phyloP scores from a whole-genome alignment of 805 yeast species.

The Yarrowia sp. region DNA sequence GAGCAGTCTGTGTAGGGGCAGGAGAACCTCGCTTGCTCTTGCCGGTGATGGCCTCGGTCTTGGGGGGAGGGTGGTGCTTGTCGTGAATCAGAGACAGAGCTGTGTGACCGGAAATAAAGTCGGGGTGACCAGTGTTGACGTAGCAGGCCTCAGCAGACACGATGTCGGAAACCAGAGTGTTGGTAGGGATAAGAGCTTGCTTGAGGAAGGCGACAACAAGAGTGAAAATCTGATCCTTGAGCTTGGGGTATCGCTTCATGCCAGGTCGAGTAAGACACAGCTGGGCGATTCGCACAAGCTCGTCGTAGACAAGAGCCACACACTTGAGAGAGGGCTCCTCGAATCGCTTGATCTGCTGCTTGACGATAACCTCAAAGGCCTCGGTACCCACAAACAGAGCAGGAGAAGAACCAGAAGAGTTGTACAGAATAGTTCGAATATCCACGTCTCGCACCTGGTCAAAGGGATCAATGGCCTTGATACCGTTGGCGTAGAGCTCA shows the following conservation, averaged over 20 bases:
- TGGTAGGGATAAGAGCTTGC: constrained; percentile 83
- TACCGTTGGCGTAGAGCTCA: constrained; percentile 93
- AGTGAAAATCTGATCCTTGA: constrained; percentile 84
- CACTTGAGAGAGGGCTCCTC: constrained; percentile 93
- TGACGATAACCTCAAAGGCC: constrained; percentile 93
- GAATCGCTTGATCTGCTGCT: constrained; percentile 89
- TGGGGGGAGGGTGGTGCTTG: constrained; percentile 70
- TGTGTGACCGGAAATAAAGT: constrained; percentile 89
- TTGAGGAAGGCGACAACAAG: constrained; percentile 82
- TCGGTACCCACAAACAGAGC: constrained; percentile 96
- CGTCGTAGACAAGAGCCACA: constrained; percentile 91
- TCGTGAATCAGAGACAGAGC: constrained; percentile 94
- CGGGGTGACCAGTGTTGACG: constrained; percentile 98
- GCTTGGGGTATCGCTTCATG: constrained; percentile 88
- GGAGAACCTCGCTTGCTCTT: constrained; percentile 81
- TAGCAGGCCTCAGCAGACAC: constrained; percentile 88
- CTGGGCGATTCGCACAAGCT: constrained; percentile 86
- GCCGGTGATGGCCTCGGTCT: constrained; percentile 27
- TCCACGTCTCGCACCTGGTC: constrained; percentile 95
- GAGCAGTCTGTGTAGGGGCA: constrained; percentile 51
- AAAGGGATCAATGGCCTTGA: constrained; percentile 90
- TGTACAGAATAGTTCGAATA: constrained; percentile 95
- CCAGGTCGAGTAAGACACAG: constrained; percentile 83
- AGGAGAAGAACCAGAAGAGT: constrained; percentile 95
- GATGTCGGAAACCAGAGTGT: constrained; percentile 80